Conservation (phyloP, 345 rosid species). For the Turritis glabra region DNA sequence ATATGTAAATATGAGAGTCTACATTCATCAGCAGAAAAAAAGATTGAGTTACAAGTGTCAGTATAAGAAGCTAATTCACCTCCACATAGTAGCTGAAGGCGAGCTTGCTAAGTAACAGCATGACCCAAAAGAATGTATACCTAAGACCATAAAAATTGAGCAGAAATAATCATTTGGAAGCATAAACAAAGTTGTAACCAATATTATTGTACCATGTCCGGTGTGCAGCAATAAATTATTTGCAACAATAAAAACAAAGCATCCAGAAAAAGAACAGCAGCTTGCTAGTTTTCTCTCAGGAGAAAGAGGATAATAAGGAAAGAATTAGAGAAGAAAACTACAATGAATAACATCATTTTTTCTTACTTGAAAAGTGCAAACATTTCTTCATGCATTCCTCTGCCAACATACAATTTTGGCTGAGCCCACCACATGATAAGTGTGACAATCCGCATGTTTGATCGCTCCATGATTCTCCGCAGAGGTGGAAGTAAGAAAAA, state of each 20-base stretch:
- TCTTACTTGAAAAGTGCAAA: constrained; percentile 89
- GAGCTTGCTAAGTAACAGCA: constrained; percentile 87
- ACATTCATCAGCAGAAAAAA: constrained; percentile 23
- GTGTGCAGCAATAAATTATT: neutral
- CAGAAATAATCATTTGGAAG: constrained; percentile 22
- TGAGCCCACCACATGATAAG: constrained; percentile 98
- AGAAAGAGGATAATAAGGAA: constrained; percentile 5
- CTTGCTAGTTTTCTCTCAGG: constrained; percentile 1
- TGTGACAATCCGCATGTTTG: constrained; percentile 74
- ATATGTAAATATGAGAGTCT: constrained; percentile 14
- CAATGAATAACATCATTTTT: constrained; percentile 19
- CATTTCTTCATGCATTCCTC: constrained; percentile 96
- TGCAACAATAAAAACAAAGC: constrained; percentile 11
- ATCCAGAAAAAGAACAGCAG: constrained; percentile 1
- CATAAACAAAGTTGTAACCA: constrained; percentile 1
- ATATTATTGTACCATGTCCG: neutral
- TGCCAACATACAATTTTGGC: constrained; percentile 91
- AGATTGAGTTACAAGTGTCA: constrained; percentile 4
- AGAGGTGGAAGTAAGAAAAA: constrained; percentile 76
- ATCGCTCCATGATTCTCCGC: constrained; percentile 81
- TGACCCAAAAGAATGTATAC: constrained; percentile 93
- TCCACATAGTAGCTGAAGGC: constrained; percentile 98
- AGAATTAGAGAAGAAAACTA: constrained; percentile 1
- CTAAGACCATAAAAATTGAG: constrained; percentile 45
- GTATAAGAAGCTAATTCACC: constrained; percentile 48